Evolutionary conservation across 805 yeast genomes (phyloP).

Genomic region (Sugiyamaella marilandica): DNA sequence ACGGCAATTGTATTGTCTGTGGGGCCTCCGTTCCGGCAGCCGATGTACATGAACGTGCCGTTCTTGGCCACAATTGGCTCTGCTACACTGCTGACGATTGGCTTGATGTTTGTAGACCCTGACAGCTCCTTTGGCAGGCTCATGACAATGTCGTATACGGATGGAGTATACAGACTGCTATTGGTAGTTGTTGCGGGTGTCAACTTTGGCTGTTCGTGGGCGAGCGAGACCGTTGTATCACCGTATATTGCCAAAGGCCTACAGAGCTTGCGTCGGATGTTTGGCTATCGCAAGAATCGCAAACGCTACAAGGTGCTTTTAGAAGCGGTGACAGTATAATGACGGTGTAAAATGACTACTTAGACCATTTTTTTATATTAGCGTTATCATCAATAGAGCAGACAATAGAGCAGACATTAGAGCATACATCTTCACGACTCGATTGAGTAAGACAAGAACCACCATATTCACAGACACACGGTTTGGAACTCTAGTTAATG

Average conservation of each 20-base stretch:
- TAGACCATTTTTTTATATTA: too few species aligned
- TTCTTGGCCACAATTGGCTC: slow-evolving; percentile 58
- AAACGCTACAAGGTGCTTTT: slow-evolving; percentile 35
- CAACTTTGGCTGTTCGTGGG: slow-evolving; percentile 47
- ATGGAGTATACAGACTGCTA: slow-evolving; percentile 43
- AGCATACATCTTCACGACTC: too few species aligned
- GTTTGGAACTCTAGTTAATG: too few species aligned
- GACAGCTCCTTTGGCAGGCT: slow-evolving; percentile 55
- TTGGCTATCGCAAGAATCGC: slow-evolving; percentile 25
- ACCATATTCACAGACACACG: too few species aligned
- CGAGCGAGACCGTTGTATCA: slow-evolving; percentile 45
- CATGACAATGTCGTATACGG: slow-evolving; percentile 69
- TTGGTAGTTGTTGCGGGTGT: slow-evolving; percentile 37
- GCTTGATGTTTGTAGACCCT: slow-evolving; percentile 52
- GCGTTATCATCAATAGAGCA: too few species aligned
- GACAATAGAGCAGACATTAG: too few species aligned
- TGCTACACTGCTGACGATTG: slow-evolving; percentile 47
- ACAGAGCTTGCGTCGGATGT: slow-evolving; percentile 11
- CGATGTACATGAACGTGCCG: slow-evolving; percentile 58
- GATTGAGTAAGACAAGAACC: too few species aligned
- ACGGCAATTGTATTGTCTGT: slow-evolving; percentile 78
- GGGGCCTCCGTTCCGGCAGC: slow-evolving; percentile 91
- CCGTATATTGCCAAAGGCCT: slow-evolving; percentile 35
- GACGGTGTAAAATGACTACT: background rate
- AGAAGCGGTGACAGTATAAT: slow-evolving; percentile 11